These are phyloP conservation scores for Crinitomyces ghanaensis DNA, from an alignment of 805 yeast genomes.

Conservation along the genomic window DNA sequence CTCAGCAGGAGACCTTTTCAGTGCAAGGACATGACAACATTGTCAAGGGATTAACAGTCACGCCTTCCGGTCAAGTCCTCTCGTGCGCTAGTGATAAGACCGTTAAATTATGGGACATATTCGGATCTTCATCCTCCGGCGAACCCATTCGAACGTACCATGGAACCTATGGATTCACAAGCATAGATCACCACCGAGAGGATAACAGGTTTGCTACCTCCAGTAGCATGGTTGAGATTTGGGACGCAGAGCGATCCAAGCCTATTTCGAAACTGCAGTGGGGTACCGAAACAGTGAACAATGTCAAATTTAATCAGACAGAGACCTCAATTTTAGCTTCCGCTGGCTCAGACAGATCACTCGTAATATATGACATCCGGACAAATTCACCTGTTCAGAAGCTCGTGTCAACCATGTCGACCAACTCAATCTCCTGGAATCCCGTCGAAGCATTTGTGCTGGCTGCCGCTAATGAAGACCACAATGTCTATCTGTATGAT, in stretches of 20 bases:
- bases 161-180: constrained; percentile 75
- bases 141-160: constrained; percentile 70
- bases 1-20: constrained; percentile 61
- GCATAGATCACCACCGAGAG: constrained; percentile 74
- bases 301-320: constrained; percentile 78
- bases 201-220: constrained; percentile 79
- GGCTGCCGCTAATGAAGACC: constrained; percentile 90
- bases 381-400: constrained; percentile 89
- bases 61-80: constrained; percentile 50
- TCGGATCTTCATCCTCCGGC: constrained; percentile 16
- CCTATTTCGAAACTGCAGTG: constrained; percentile 73
- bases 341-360: constrained; percentile 81
- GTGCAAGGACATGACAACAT: constrained; percentile 86
- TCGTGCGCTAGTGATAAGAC: constrained; percentile 90
- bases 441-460: constrained; percentile 96
- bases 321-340: constrained; percentile 85
- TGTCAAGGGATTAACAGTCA: constrained; percentile 73
- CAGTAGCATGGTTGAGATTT: constrained; percentile 78
- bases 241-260: constrained; percentile 78
- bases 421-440: constrained; percentile 86
- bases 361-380: constrained; percentile 82
- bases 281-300: constrained; percentile 89
- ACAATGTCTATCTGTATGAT: constrained; percentile 88
- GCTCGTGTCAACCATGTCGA: constrained; percentile 67
- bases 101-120: constrained; percentile 79